Percentiles rank a stretch among this genome's conserved stretches.
These are phyloP conservation scores for Camelina neglecta DNA, from an alignment of 345 rosid species.

Conservation along the genomic window DNA sequence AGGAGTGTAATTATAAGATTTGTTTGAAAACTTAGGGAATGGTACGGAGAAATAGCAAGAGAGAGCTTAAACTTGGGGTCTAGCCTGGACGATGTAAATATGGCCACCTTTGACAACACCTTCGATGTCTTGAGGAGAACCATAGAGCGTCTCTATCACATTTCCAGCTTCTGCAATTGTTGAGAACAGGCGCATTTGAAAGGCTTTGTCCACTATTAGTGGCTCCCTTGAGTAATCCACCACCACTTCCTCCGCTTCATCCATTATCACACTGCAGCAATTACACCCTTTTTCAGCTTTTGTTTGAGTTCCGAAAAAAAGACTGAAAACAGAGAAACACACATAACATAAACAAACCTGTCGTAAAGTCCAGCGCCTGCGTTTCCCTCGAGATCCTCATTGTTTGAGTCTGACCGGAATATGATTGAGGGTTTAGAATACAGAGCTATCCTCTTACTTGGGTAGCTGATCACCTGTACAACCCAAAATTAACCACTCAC, in stretches of 20 bases:
- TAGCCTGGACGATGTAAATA: constrained; percentile 83
- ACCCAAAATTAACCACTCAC: not conserved
- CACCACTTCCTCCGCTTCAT: constrained; percentile 75
- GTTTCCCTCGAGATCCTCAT: constrained; percentile 95
- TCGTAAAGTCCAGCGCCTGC: constrained; percentile 99
- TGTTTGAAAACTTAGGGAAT: not conserved
- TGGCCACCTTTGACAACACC: constrained; percentile 82
- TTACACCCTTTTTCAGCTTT: not conserved
- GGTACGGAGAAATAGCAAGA: not conserved
- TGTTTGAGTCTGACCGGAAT: constrained; percentile 94
- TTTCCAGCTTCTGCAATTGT: constrained; percentile 76
- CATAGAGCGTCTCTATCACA: constrained; percentile 78
- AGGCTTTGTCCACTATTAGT: constrained; percentile 60
- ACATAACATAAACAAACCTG: constrained; percentile 51
- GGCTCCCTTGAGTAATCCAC: constrained; percentile 79
- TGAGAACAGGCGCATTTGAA: constrained; percentile 64
- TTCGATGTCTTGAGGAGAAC: constrained; percentile 93
- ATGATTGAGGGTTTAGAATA: constrained; percentile 85
- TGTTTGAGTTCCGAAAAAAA: not conserved
- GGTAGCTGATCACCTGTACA: constrained; percentile 77
- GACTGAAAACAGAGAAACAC: not conserved
- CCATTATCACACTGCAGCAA: constrained; percentile 91
- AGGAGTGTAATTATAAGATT: not conserved
- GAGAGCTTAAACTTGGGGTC: constrained; percentile 79
- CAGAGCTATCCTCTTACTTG: constrained; percentile 92